These are phyloP conservation scores for Gentiana dahurica DNA, from an alignment of 257 asterid species.

Conservation along the genomic window DNA sequence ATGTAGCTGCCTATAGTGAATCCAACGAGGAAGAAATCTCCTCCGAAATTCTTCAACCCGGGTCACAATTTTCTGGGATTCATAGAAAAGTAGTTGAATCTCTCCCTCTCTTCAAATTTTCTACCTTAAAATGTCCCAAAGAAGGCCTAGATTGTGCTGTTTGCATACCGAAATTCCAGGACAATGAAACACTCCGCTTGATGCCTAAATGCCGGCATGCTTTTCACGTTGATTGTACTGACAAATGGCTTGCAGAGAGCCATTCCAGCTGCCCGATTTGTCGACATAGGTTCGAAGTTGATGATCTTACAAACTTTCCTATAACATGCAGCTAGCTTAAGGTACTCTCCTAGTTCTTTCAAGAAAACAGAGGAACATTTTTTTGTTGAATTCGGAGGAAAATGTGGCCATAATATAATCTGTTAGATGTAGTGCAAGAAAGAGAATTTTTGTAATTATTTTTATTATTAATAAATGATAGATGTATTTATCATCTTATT, in stretches of 20 bases:
- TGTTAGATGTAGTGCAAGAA: no score
- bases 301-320: background rate
- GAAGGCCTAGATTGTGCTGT: slow-evolving; percentile 47
- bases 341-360: no score
- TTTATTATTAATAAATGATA: no score
- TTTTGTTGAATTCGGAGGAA: no score
- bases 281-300: slow-evolving; percentile 6
- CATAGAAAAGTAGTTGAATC: slow-evolving; percentile 19
- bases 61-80: slow-evolving; percentile 1
- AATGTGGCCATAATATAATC: no score
- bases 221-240: no score
- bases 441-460: no score
- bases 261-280: slow-evolving; percentile 52
- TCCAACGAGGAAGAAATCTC: background rate
- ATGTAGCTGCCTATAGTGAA: background rate
- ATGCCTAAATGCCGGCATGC: slow-evolving; percentile 44
- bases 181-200: slow-evolving; percentile 25
- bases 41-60: background rate
- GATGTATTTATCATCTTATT: no score
- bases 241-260: no score
- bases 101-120: slow-evolving; percentile 42
- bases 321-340: no score
- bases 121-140: slow-evolving; percentile 33
- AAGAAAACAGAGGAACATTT: no score
- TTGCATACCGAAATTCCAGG: slow-evolving; percentile 25